Conservation (phyloP, 257 asterid genomes). For the Solanum sejunctum region DNA sequence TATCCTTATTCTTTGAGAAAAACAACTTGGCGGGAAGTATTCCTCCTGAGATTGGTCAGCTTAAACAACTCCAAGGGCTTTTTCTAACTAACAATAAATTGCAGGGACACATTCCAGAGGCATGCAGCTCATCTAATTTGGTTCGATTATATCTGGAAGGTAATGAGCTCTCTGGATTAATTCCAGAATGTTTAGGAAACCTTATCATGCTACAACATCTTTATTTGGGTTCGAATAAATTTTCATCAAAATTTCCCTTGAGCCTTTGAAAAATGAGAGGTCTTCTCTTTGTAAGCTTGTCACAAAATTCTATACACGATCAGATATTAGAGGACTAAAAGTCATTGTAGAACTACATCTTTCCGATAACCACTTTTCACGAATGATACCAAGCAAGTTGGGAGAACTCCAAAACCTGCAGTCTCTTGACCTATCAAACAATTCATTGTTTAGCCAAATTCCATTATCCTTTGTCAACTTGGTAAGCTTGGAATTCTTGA, state of each 20-base stretch:
- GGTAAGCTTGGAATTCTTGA: constrained; percentile 13
- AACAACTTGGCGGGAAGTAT: no score
- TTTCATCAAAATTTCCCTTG: constrained; percentile 15
- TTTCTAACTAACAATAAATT: neutral
- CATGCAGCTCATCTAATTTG: constrained; percentile 7
- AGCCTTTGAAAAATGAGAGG: constrained; percentile 15
- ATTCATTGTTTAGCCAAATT: constrained; percentile 20
- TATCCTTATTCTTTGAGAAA: no score
- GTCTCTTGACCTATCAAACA: constrained; percentile 11
- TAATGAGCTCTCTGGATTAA: constrained; percentile 12
- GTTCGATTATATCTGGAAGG: neutral
- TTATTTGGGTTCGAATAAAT: constrained; percentile 7
- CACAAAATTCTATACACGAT: constrained; percentile 11
- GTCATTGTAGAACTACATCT: constrained; percentile 6
- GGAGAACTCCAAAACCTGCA: neutral
- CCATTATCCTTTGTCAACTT: constrained; percentile 18
- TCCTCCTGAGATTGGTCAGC: no score
- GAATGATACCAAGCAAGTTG: constrained; percentile 10
- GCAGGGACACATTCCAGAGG: constrained; percentile 8
- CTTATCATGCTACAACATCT: constrained; percentile 5
- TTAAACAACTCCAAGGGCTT: no score
- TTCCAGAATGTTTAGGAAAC: constrained; percentile 22
- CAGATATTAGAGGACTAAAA: constrained; percentile 9
- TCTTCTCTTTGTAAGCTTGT: constrained; percentile 9
- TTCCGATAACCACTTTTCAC: constrained; percentile 9